Percentiles rank a stretch among this genome's conserved stretches.
These are phyloP conservation scores for Fomitiporia mediterranea DNA, from an alignment of 1,284 basidiomycete genomes.

Conservation along the genomic window DNA sequence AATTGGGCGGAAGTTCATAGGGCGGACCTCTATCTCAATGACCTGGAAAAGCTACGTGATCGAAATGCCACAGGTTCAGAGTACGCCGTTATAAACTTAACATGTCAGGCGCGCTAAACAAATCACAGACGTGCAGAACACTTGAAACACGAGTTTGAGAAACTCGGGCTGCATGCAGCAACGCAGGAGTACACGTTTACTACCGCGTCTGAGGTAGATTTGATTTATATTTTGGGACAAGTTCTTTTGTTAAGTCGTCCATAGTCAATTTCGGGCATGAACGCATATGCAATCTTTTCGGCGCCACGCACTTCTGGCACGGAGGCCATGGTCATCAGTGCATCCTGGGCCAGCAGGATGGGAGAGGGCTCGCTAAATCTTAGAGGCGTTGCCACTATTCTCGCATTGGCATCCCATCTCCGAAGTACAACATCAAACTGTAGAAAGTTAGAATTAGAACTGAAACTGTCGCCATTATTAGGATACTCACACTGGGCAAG, in stretches of 20 bases:
- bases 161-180: slow-evolving; percentile 64
- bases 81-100: slow-evolving; percentile 43
- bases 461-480: slow-evolving; percentile 30
- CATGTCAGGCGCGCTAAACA: slow-evolving; percentile 8
- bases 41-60: slow-evolving; percentile 60
- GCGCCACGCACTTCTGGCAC: slow-evolving; percentile 86
- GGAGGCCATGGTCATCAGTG: slow-evolving; percentile 87
- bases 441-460: background rate
- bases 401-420: slow-evolving; percentile 80
- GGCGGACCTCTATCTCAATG: slow-evolving; percentile 73
- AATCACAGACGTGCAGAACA: slow-evolving; percentile 54
- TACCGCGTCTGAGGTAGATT: slow-evolving; percentile 41
- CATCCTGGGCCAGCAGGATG: slow-evolving; percentile 77
- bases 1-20: slow-evolving; percentile 82
- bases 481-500: slow-evolving; percentile 92
- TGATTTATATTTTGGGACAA: background rate
- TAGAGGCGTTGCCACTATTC: slow-evolving; percentile 79
- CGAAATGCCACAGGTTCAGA: slow-evolving; percentile 61
- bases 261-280: slow-evolving; percentile 55
- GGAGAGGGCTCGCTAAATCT: slow-evolving; percentile 68
- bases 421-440: slow-evolving; percentile 50
- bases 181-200: slow-evolving; percentile 65
- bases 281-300: slow-evolving; percentile 78
- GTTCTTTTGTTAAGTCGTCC: slow-evolving; percentile 27
- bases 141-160: slow-evolving; percentile 55